Percentiles rank a stretch among this genome's conserved stretches.
Evolutionary conservation across 2,329 filamentous ascomycete genomes (phyloP).

Genomic region (Sporothrix luriei): DNA sequence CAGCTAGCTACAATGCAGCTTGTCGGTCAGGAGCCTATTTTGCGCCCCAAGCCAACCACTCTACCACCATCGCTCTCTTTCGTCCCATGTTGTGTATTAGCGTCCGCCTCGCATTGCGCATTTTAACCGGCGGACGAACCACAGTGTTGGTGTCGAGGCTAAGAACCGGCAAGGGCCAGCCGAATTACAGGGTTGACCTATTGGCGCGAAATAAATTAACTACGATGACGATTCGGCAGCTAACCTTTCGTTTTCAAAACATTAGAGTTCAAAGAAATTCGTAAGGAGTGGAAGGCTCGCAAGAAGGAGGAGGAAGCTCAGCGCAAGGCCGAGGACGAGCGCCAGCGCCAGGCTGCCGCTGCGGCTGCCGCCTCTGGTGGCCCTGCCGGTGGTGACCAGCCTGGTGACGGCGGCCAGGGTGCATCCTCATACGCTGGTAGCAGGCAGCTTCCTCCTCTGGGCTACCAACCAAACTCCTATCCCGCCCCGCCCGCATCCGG

Average conservation of each 20-base stretch:
- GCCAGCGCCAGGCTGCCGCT: constrained; percentile 57
- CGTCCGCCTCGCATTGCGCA: not conserved
- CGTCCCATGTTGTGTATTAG: constrained; percentile 20
- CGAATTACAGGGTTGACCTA: constrained; percentile 39
- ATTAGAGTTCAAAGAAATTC: constrained; percentile 86
- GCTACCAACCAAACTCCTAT: constrained; percentile 70
- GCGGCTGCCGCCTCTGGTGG: constrained; percentile 59
- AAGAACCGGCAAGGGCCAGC: constrained; percentile 48
- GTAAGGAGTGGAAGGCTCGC: constrained; percentile 98
- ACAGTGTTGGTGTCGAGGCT: constrained; percentile 20
- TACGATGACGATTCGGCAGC: not conserved
- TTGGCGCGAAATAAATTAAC: constrained; percentile 17
- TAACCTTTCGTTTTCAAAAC: constrained; percentile 1
- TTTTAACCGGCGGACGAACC: constrained; percentile 28
- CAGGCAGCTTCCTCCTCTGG: constrained; percentile 73
- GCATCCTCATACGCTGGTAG: constrained; percentile 61
- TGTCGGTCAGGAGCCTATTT: not conserved
- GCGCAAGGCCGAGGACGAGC: constrained; percentile 89
- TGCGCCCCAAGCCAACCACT: not conserved
- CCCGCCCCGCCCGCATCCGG: constrained; percentile 61
- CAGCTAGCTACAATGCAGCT: not conserved
- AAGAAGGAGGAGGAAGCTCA: constrained; percentile 97
- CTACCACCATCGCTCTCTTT: not conserved
- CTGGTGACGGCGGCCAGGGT: constrained; percentile 56
- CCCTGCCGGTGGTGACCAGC: constrained; percentile 55